These are phyloP conservation scores for Phytomonas sp. DNA, from an alignment of 208 protist genomes.

Conservation along the genomic window DNA sequence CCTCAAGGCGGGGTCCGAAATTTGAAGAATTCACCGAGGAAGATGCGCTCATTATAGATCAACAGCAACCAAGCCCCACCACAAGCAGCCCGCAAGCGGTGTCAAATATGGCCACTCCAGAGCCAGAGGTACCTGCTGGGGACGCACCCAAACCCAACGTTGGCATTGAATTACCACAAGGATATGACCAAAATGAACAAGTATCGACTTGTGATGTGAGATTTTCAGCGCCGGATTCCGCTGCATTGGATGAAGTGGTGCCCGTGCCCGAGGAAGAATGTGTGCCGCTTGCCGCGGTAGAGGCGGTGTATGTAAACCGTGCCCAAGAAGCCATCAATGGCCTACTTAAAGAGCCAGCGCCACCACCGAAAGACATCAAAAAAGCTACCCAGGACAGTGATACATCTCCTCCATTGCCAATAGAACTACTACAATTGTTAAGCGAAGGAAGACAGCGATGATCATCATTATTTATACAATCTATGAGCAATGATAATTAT, in stretches of 20 bases:
- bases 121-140: not conserved
- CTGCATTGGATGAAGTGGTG: slow-evolving; percentile 11
- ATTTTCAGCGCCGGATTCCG: not conserved
- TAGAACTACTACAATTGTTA: slow-evolving; percentile 68
- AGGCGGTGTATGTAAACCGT: slow-evolving; percentile 47
- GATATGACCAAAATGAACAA: not conserved
- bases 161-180: not conserved
- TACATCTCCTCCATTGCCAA: slow-evolving; percentile 55
- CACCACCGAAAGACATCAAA: slow-evolving; percentile 36
- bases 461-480: not conserved
- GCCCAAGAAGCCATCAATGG: slow-evolving; percentile 51
- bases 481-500: not conserved
- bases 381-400: slow-evolving; percentile 66
- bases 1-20: slow-evolving; percentile 12
- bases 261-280: slow-evolving; percentile 26
- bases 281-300: slow-evolving; percentile 55
- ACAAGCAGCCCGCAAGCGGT: slow-evolving; percentile 3
- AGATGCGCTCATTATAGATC: slow-evolving; percentile 2
- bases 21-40: slow-evolving; percentile 13
- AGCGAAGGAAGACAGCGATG: slow-evolving; percentile 21
- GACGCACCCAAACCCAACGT: not conserved
- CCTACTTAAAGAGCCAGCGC: slow-evolving; percentile 64
- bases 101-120: slow-evolving; percentile 7
- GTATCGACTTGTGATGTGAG: not conserved
- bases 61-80: not conserved